These are phyloP conservation scores for Crithidia brevicula DNA, from an alignment of 208 protist genomes.

Conservation along the genomic window DNA sequence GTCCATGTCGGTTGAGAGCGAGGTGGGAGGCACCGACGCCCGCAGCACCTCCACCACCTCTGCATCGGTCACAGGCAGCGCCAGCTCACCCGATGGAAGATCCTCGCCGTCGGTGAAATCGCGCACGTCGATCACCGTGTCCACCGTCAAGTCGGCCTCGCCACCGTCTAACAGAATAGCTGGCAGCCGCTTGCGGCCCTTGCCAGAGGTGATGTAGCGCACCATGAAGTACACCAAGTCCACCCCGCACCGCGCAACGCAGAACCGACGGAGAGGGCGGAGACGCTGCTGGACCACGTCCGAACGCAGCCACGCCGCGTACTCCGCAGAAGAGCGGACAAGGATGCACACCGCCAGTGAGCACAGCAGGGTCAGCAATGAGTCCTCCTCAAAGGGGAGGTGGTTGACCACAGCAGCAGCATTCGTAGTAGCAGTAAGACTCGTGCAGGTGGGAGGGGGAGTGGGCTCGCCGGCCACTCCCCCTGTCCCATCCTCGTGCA, in stretches of 20 bases:
- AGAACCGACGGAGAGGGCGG: conserved; percentile 34
- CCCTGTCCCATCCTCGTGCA: not conserved
- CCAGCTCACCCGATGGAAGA: conserved; percentile 19
- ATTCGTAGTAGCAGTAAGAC: no score
- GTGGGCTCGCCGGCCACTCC: not conserved
- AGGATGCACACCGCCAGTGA: conserved; percentile 36
- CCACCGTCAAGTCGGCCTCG: conserved; percentile 41
- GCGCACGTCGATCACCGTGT: conserved; percentile 37
- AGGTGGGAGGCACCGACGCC: not conserved
- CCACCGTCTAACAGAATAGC: conserved; percentile 44
- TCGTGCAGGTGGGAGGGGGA: no score
- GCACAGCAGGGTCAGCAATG: conserved; percentile 51
- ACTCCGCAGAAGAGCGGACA: conserved; percentile 32
- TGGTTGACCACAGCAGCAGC: no score
- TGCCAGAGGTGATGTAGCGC: conserved; percentile 52
- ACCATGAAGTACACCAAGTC: conserved; percentile 54
- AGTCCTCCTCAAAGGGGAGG: conserved; percentile 62
- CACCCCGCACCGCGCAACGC: conserved; percentile 38
- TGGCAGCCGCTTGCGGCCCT: conserved; percentile 42
- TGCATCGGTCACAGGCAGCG: not conserved
- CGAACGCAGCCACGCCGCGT: conserved; percentile 28
- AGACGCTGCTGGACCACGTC: conserved; percentile 14
- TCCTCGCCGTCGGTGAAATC: conserved; percentile 46
- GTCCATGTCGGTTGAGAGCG: no score
- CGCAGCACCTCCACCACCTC: conserved; percentile 7